These are phyloP conservation scores for Miscanthus lutarioriparius DNA, from an alignment of 176 grass and related monocot species.

Conservation along the genomic window DNA sequence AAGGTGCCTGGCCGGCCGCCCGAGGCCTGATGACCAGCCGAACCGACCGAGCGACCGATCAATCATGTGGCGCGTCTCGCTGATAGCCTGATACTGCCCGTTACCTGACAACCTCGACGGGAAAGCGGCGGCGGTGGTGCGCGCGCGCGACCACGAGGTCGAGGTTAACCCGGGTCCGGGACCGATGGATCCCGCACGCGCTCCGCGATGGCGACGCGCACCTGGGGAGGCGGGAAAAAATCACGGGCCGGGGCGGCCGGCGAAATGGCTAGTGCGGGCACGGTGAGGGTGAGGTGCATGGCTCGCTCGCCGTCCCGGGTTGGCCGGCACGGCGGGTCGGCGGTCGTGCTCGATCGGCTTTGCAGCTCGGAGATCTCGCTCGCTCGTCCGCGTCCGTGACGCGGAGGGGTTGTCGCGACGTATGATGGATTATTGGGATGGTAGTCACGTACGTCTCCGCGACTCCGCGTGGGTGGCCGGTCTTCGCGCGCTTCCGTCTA, in stretches of 20 bases:
- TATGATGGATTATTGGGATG: neutral
- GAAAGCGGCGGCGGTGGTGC: neutral
- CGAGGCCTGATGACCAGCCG: neutral
- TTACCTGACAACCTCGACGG: neutral
- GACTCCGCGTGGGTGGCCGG: neutral
- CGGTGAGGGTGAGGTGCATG: neutral
- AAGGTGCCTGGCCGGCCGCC: neutral
- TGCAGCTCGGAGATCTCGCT: neutral
- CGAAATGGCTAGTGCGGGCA: neutral
- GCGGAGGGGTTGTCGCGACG: neutral
- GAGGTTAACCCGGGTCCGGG: too few species aligned
- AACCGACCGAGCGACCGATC: neutral
- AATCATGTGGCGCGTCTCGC: slow-evolving; percentile 3
- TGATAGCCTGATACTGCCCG: neutral
- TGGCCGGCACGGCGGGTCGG: neutral
- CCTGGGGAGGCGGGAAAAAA: neutral
- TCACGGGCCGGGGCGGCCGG: neutral
- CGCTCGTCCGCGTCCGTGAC: neutral
- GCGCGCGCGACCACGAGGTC: neutral
- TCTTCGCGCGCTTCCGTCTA: too few species aligned
- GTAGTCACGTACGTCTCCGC: neutral
- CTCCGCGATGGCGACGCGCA: slow-evolving; percentile 9
- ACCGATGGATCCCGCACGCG: too few species aligned
- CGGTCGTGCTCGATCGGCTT: neutral
- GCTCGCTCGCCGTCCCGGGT: neutral